Percentiles rank a stretch among this genome's conserved stretches.
phyloP scores from a whole-genome alignment of 2,329 filamentous ascomycete species.

The Cordyceps sp. region DNA sequence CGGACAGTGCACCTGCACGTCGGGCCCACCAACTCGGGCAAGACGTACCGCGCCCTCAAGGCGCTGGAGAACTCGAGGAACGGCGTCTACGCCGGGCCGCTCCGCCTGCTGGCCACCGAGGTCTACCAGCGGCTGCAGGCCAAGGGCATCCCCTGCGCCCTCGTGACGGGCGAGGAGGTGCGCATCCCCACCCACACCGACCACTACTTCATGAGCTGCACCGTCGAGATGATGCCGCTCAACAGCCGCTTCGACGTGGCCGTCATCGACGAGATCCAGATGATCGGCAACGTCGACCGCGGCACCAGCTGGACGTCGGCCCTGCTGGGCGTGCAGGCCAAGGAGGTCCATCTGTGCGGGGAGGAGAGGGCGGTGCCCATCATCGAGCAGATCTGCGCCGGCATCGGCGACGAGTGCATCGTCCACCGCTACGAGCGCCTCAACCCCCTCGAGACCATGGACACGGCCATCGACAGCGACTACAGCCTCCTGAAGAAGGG shows the following conservation, averaged over 20 bases:
- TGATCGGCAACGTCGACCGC: conserved; percentile 67
- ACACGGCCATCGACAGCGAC: conserved; percentile 43
- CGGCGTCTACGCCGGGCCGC: conserved; percentile 80
- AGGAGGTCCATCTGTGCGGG: conserved; percentile 85
- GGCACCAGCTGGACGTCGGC: conserved; percentile 95
- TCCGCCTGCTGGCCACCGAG: conserved; percentile 81
- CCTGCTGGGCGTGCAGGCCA: conserved; percentile 69
- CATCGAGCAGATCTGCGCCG: conserved; percentile 59
- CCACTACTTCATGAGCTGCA: conserved; percentile 60
- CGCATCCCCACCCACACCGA: conserved; percentile 45
- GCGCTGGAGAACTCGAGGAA: conserved; percentile 57
- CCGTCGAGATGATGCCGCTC: conserved; percentile 71
- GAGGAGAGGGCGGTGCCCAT: conserved; percentile 70
- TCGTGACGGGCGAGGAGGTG: conserved; percentile 85
- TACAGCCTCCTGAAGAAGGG: conserved; percentile 63
- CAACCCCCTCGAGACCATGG: conserved; percentile 55
- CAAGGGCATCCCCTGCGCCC: conserved; percentile 58
- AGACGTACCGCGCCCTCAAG: conserved; percentile 88
- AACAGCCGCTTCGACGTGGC: conserved; percentile 58
- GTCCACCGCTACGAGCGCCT: conserved; percentile 75
- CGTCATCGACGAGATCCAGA: conserved; percentile 97
- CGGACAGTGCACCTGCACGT: conserved; percentile 84
- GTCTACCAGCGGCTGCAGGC: conserved; percentile 78
- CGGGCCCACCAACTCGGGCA: conserved; percentile 93
- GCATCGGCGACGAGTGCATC: conserved; percentile 65